Conservation (phyloP, 441 rosid species). For the Syzygium malaccense region DNA sequence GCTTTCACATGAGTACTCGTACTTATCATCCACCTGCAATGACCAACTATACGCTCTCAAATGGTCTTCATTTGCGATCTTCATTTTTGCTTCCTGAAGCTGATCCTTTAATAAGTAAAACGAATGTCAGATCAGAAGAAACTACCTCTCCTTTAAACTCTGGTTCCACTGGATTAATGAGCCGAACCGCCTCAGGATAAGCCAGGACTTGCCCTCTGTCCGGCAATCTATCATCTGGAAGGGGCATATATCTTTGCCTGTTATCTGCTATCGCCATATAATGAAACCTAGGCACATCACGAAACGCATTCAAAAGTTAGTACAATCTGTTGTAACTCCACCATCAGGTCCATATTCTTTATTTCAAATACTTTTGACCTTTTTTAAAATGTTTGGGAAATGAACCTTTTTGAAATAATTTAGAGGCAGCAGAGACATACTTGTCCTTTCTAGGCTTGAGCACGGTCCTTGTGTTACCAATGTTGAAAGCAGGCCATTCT, state of each 20-base stretch:
- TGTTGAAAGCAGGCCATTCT: slow-evolving; percentile 14
- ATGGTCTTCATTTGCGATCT: neutral
- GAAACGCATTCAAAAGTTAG: neutral
- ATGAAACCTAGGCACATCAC: neutral
- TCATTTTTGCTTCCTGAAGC: neutral
- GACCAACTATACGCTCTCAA: neutral
- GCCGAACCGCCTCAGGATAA: neutral
- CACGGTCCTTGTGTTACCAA: slow-evolving; percentile 7
- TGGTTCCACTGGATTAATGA: neutral
- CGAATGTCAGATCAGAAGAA: neutral
- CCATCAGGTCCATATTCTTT: neutral
- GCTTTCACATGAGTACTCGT: neutral
- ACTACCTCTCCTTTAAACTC: neutral
- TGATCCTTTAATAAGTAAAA: neutral
- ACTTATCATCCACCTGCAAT: slow-evolving; percentile 4
- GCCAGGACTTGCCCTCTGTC: neutral
- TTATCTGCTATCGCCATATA: neutral
- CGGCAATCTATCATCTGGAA: slow-evolving; percentile 4
- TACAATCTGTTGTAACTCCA: neutral
- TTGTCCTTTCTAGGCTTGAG: slow-evolving; percentile 12
- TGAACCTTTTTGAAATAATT: neutral
- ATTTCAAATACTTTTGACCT: neutral
- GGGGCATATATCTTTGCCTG: slow-evolving; percentile 3
- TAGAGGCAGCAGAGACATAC: neutral
- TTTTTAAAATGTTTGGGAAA: neutral